Evolutionary conservation across 2,329 filamentous ascomycete species (phyloP).

Genomic region (Fonsecaea multimorphosa): DNA sequence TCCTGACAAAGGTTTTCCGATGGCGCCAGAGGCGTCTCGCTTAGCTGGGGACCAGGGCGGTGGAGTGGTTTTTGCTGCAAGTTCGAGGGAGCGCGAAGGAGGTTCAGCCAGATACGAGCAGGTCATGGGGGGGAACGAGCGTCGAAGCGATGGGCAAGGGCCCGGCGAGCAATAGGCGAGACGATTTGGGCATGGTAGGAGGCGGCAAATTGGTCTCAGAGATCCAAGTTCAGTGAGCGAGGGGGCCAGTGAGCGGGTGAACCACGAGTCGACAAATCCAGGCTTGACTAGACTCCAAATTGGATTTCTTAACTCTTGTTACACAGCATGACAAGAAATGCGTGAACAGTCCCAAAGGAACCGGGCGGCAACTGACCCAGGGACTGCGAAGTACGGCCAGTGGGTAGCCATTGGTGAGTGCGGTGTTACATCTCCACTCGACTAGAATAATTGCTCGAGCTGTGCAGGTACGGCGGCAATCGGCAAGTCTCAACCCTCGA

Average conservation of each 20-base stretch:
- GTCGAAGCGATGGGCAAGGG: conserved; percentile 4
- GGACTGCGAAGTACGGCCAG: background rate
- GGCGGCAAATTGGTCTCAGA: conserved; percentile 2
- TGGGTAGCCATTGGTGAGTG: background rate
- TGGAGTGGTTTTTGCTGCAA: conserved; percentile 18
- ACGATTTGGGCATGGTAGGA: background rate
- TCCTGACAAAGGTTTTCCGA: conserved; percentile 9
- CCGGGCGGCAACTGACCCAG: background rate
- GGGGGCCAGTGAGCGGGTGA: background rate
- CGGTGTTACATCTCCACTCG: background rate
- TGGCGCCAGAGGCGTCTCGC: conserved; percentile 29
- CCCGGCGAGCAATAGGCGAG: conserved; percentile 1
- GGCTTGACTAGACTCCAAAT: background rate
- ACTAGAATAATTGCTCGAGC: background rate
- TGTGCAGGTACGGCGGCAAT: background rate
- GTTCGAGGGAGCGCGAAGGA: background rate
- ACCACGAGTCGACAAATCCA: background rate
- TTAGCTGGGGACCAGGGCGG: conserved; percentile 24
- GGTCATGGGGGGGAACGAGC: conserved; percentile 5
- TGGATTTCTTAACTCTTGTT: conserved; percentile 2
- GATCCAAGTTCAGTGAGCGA: conserved; percentile 1
- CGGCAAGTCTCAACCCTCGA: background rate
- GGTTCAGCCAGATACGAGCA: background rate
- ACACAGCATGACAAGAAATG: conserved; percentile 2
- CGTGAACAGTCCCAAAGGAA: background rate